These are phyloP conservation scores for Russula sp. DNA, from an alignment of 768 basidiomycete genomes.

Conservation along the genomic window DNA sequence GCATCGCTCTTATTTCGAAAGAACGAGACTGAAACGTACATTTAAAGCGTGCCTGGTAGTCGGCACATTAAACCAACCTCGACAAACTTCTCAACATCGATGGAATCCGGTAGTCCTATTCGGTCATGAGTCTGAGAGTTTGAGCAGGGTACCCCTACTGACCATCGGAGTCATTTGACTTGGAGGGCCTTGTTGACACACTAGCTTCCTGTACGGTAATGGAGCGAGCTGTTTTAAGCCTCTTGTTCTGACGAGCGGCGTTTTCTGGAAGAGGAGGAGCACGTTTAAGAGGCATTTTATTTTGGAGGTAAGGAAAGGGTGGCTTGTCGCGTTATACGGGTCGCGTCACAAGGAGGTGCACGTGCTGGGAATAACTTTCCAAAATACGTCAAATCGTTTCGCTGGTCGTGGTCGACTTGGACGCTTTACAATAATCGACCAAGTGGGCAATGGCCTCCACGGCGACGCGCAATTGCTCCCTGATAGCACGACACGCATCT, in stretches of 20 bases:
- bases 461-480: conserved; percentile 1
- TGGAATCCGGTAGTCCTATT: conserved; percentile 60
- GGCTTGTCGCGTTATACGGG: not conserved
- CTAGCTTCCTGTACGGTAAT: conserved; percentile 54
- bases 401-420: too few relatives aligned
- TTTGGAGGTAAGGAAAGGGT: not conserved
- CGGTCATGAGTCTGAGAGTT: not conserved
- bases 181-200: conserved; percentile 39
- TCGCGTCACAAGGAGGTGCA: not conserved
- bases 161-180: conserved; percentile 38
- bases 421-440: not conserved
- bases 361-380: conserved; percentile 19
- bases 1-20: conserved; percentile 90
- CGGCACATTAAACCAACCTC: conserved; percentile 44
- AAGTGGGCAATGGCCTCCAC: conserved; percentile 26
- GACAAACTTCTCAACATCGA: conserved; percentile 86
- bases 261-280: conserved; percentile 29
- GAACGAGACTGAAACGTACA: conserved; percentile 56
- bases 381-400: not conserved
- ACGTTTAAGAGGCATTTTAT: conserved; percentile 41
- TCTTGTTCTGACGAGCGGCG: conserved; percentile 56
- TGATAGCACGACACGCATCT: conserved; percentile 6
- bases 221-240: conserved; percentile 58
- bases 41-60: not conserved
- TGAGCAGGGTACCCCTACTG: conserved; percentile 22